Evolutionary conservation across 164 flowering plant species (phyloP).

Genomic region (Tetrastigma voinierianum): DNA sequence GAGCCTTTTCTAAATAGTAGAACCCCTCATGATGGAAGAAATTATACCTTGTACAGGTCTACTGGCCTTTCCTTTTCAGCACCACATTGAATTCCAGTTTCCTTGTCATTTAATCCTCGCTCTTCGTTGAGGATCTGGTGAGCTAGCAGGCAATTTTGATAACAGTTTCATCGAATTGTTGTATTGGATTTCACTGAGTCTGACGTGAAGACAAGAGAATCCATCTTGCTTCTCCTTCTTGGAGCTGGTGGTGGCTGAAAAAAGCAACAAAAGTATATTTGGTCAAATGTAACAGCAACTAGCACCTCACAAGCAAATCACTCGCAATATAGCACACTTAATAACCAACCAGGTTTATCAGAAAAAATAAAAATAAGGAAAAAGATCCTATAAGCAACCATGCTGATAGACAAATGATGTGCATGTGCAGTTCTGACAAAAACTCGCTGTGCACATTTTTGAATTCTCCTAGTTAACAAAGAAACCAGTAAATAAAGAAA

Average conservation of each 20-base stretch:
- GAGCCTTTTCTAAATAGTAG: no score
- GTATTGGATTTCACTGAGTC: slow-evolving; percentile 46
- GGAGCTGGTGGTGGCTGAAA: slow-evolving; percentile 83
- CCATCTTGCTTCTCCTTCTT: slow-evolving; percentile 71
- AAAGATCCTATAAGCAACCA: no score
- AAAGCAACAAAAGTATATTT: slow-evolving; percentile 2
- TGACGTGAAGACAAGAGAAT: slow-evolving; percentile 64
- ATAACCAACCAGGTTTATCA: no score
- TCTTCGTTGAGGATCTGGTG: slow-evolving; percentile 25
- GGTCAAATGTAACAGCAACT: not conserved
- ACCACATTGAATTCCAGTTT: slow-evolving; percentile 40
- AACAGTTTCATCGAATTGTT: slow-evolving; percentile 33
- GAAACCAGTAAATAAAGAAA: no score
- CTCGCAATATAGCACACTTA: no score
- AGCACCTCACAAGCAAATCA: no score
- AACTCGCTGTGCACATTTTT: no score
- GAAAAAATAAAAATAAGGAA: no score
- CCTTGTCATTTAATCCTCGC: slow-evolving; percentile 25
- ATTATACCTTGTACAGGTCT: slow-evolving; percentile 84
- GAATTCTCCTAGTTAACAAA: no score
- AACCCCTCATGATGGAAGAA: not conserved
- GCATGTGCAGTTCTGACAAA: no score
- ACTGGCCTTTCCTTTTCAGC: slow-evolving; percentile 85
- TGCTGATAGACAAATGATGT: no score
- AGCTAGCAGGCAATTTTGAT: slow-evolving; percentile 20